phyloP scores from a whole-genome alignment of 495 filamentous ascomycete genomes.

The Penicillium taxi region DNA sequence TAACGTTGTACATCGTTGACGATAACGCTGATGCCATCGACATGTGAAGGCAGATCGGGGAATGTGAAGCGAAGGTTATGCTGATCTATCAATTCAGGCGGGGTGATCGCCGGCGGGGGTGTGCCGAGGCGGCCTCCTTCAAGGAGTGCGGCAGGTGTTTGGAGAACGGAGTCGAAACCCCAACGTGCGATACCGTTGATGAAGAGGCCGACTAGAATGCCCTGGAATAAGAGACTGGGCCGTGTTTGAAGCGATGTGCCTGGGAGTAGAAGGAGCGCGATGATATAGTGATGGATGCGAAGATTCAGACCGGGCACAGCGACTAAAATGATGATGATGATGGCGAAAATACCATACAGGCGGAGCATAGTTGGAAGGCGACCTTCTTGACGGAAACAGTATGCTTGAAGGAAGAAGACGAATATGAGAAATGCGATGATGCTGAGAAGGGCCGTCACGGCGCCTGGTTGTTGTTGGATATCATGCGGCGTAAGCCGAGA shows the following conservation, averaged over 20 bases:
- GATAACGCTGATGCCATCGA: constrained; percentile 49
- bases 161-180: constrained; percentile 55
- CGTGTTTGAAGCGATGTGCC: constrained; percentile 52
- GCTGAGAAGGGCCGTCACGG: constrained; percentile 54
- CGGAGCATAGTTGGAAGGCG: constrained; percentile 53
- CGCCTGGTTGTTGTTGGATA: constrained; percentile 66
- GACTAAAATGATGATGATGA: constrained; percentile 38
- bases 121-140: constrained; percentile 43
- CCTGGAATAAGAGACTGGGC: constrained; percentile 50
- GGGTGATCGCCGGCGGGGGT: constrained; percentile 35
- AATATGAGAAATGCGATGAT: constrained; percentile 49
- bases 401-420: constrained; percentile 52
- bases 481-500: constrained; percentile 66
- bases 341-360: constrained; percentile 53
- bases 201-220: constrained; percentile 55
- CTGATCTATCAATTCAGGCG: constrained; percentile 21
- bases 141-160: constrained; percentile 46
- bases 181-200: constrained; percentile 60
- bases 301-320: constrained; percentile 51
- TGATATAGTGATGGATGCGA: constrained; percentile 60
- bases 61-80: constrained; percentile 45
- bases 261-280: constrained; percentile 49
- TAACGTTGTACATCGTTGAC: constrained; percentile 54
- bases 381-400: constrained; percentile 59
- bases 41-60: constrained; percentile 24